A percentile compares a stretch with the other conserved stretches of the same genome.
phyloP scores from a whole-genome alignment of 257 asterid genomes.

The Solanum paucissectum region DNA sequence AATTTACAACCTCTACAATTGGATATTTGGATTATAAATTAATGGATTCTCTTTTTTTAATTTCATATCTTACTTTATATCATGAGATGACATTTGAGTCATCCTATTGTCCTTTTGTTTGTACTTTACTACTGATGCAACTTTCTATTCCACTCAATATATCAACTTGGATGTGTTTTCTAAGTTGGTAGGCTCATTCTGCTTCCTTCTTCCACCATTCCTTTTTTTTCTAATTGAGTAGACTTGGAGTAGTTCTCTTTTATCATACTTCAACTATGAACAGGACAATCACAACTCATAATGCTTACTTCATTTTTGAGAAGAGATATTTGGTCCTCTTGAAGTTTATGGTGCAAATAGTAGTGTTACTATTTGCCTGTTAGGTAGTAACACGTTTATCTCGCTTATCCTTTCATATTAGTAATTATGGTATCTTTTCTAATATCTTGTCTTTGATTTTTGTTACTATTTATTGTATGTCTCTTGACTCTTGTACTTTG shows the following conservation, averaged over 20 bases:
- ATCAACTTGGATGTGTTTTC: not conserved
- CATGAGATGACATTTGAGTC: not conserved
- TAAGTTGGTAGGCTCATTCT: not conserved
- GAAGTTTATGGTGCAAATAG: not conserved
- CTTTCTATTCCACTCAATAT: not conserved
- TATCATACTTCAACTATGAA: not conserved
- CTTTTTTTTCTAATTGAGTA: not conserved
- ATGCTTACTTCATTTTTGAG: not conserved
- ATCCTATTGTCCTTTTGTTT: not conserved
- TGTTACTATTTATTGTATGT: not conserved
- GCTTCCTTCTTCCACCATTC: not conserved
- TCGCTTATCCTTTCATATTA: not conserved
- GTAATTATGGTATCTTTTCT: not conserved
- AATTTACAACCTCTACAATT: conserved; percentile 18
- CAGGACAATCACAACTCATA: not conserved
- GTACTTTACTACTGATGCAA: not conserved
- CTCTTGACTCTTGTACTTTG: not conserved
- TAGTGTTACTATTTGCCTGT: not conserved
- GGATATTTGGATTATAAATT: conserved; percentile 5
- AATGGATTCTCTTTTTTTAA: not conserved
- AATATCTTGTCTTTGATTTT: not conserved
- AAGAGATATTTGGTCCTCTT: not conserved
- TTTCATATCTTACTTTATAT: not conserved
- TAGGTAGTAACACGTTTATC: not conserved
- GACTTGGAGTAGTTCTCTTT: not conserved